Base-by-base conservation (phyloP, 1,284 basidiomycete species). In the Cryptococcus sp. region DNA sequence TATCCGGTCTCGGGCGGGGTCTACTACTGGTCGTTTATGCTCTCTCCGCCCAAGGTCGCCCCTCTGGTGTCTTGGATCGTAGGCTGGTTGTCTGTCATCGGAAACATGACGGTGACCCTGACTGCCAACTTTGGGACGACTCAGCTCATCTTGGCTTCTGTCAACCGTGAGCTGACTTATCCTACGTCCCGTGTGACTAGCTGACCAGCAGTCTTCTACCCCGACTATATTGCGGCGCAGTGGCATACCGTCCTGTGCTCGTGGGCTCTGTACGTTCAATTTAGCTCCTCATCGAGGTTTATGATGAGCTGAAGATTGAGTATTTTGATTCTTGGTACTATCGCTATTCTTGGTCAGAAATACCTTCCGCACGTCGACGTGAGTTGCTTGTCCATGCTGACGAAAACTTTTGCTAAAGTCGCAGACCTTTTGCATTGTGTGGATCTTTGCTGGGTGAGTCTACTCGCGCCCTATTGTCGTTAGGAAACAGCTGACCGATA, bases 91-190 rank as follows among this genome's bases (percentile, higher is more conserved):
- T 67, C 64, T 12, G 56, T 75, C 11, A 70, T 74, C 3, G 75
- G 73, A 32, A 76, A 76, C 50, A 71, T 73, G 53, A 74, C 69
- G 23, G 68, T 71, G 22, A 71, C 68, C 0, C 60, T 75, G 14
- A 71, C 74, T 10, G 75, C 74, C 52, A 74, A 74, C 56, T 75
- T 76, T 50, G 65, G 56, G 2, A 72, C 71, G 3, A 65, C 73
- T 2, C 73, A 74, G 47, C 56, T 75, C 16, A 73, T 75, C 52
- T 61, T 74, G 12, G 54, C 59, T 4, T 58, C 59, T 9, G 54
- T 61, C 26, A 61, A 56, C 48, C 43, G 57, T 59, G 36, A 36
- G 57, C 46, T 9, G 7, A 5, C n/a, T 1, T 16, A 14, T 14
- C 9, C 18, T 19, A 18, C n/a, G 34, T 19, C 10, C 10, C 14